Conservation (phyloP, 2,329 filamentous ascomycete species). For the Scleromitrula shiraiana region DNA sequence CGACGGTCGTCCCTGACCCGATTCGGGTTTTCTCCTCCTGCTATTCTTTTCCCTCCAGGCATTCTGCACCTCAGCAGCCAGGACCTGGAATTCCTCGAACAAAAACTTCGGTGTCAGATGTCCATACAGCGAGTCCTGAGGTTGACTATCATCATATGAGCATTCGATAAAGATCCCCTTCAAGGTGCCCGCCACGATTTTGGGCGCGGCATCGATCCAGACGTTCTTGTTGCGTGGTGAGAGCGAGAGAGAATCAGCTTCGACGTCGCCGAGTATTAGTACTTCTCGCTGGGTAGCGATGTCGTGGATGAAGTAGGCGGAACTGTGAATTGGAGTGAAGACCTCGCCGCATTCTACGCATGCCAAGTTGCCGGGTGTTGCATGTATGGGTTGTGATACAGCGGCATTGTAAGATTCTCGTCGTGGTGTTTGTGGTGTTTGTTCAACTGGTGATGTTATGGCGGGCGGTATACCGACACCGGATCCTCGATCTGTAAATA, state of each 20-base stretch:
- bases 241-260: slow-evolving; percentile 79
- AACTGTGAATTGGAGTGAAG: not conserved
- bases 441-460: too few species aligned
- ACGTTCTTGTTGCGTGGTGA: slow-evolving; percentile 73
- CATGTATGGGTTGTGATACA: slow-evolving; percentile 87
- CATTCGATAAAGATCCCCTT: slow-evolving; percentile 91
- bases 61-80: slow-evolving; percentile 43
- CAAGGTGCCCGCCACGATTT: slow-evolving; percentile 65
- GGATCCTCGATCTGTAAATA: too few species aligned
- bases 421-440: too few species aligned
- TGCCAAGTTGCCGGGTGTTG: slow-evolving; percentile 76
- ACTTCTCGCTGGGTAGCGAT: slow-evolving; percentile 60
- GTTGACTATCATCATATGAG: slow-evolving; percentile 76
- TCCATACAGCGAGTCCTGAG: slow-evolving; percentile 73
- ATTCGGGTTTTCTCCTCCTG: not conserved
- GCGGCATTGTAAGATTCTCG: too few species aligned
- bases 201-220: slow-evolving; percentile 84
- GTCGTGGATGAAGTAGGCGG: not conserved
- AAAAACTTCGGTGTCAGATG: slow-evolving; percentile 81
- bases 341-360: too few species aligned
- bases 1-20: too few species aligned
- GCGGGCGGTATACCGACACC: too few species aligned
- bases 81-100: slow-evolving; percentile 63
- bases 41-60: not conserved
- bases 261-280: slow-evolving; percentile 91